Base-by-base conservation (phyloP, 495 filamentous ascomycete genomes). In the Aspergillus diversus region DNA sequence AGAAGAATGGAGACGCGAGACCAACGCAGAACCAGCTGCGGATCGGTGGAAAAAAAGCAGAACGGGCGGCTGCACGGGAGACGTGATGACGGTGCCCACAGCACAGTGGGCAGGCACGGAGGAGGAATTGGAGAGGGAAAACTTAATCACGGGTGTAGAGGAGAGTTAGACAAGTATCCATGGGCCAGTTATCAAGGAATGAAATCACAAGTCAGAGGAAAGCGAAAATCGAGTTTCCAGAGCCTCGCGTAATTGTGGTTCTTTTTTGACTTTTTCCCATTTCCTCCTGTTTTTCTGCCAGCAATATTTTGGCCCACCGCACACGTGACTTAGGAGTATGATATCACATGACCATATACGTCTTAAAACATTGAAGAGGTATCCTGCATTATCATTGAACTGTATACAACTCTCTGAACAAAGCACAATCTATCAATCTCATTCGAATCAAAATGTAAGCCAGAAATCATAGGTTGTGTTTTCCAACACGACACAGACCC, bases 21-120 rank as follows among this genome's bases (percentile, higher is more conserved):
- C 60, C 71, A 80, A 74, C 66, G 82, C 79, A 82, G 82, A 65
- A 74, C 81, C 78, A 78, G 82, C 81, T 82, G 81, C 81, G 70
- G 74, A 72, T 68, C 69, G 75, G 63, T 72, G 69, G 66, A 77
- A 51, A 66, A 78, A 71, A 63, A 76, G 70, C 59, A 77, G 57
- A 48, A 71, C 60, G 65, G 73, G 65, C 43, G 63, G 62, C 54
- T 52, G 66, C 52, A 71, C 51, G 68, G 68, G 64, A 71, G 73
- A 77, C 75, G 75, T 80, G 64, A 71, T 83, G 71, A 59, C 69
- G 76, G 69, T 47, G 72, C 66, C 76, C 76, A 76, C 62, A 68
- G 50, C 4, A n/a, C 46, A 57, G 71, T 69, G 76, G 73, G 58
- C 66, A 63, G 50, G 63, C 59, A 54, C 47, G 17, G 52, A 37